phyloP scores from a whole-genome alignment of 805 yeast genomes.

The Suhomyces xylopsoci region DNA sequence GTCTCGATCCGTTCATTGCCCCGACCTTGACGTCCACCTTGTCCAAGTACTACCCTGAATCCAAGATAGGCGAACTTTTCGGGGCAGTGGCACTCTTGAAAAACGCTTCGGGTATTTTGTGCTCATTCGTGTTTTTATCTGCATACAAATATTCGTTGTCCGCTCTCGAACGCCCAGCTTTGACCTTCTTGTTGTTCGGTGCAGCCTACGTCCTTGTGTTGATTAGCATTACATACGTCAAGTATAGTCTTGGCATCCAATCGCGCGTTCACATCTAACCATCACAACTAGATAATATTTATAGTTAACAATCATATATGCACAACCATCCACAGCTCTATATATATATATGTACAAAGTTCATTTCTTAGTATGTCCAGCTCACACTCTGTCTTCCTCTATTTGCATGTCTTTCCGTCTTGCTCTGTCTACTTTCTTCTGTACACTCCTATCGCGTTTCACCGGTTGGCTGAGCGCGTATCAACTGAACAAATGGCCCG shows the following conservation, averaged over 20 bases:
- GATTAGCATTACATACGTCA: conserved; percentile 10
- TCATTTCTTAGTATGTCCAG: neutral
- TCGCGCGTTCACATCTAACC: neutral
- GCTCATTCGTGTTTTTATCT: conserved; percentile 48
- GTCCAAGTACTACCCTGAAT: conserved; percentile 58
- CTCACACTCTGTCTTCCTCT: neutral
- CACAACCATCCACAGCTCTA: too few species aligned
- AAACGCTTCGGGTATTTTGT: conserved; percentile 44
- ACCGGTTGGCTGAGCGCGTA: neutral
- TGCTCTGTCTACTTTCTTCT: neutral
- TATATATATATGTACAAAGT: neutral
- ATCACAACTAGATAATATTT: too few species aligned
- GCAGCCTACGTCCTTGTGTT: conserved; percentile 11
- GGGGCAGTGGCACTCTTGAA: conserved; percentile 65
- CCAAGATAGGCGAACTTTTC: conserved; percentile 65
- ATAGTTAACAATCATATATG: too few species aligned
- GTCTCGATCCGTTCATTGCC: conserved; percentile 48
- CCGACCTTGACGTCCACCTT: conserved; percentile 61
- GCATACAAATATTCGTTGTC: conserved; percentile 40
- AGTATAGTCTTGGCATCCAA: neutral
- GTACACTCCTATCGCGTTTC: neutral
- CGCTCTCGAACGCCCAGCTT: conserved; percentile 25
- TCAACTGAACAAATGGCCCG: neutral
- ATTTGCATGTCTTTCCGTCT: neutral
- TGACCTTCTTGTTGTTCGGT: conserved; percentile 20